These are phyloP conservation scores for Mycena chlorophos DNA, from an alignment of 768 basidiomycete genomes.

Conservation along the genomic window DNA sequence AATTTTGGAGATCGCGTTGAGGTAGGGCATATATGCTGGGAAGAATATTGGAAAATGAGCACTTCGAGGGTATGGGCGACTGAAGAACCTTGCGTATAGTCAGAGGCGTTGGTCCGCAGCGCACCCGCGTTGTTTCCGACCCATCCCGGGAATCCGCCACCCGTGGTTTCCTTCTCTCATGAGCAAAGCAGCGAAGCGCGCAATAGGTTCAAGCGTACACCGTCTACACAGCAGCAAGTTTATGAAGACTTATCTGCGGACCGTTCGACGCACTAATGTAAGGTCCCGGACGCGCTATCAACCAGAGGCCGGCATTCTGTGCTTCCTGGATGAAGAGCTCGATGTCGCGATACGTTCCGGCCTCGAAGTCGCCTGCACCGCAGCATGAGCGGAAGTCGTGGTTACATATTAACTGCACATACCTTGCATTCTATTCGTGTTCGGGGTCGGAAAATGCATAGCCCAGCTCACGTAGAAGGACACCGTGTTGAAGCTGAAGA, in stretches of 20 bases:
- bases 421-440: constrained; percentile 43
- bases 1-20: constrained; percentile 49
- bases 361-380: constrained; percentile 41
- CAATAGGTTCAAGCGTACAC: neutral
- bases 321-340: constrained; percentile 54
- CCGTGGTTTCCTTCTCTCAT: constrained; percentile 52
- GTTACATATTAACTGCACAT: neutral
- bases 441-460: constrained; percentile 48
- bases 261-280: constrained; percentile 44
- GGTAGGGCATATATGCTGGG: constrained; percentile 55
- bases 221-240: too few species aligned
- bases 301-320: constrained; percentile 53
- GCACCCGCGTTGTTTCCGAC: constrained; percentile 48
- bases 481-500: constrained; percentile 23
- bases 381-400: neutral
- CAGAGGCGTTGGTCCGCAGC: constrained; percentile 47
- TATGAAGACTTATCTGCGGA: neutral
- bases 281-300: constrained; percentile 56
- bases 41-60: neutral
- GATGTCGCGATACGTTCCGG: constrained; percentile 51
- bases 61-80: neutral
- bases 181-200: neutral
- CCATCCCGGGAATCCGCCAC: constrained; percentile 62
- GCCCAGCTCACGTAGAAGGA: constrained; percentile 66
- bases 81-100: constrained; percentile 43